phyloP scores from a whole-genome alignment of 306 rosid genomes.

The Trifolium subterraneum region DNA sequence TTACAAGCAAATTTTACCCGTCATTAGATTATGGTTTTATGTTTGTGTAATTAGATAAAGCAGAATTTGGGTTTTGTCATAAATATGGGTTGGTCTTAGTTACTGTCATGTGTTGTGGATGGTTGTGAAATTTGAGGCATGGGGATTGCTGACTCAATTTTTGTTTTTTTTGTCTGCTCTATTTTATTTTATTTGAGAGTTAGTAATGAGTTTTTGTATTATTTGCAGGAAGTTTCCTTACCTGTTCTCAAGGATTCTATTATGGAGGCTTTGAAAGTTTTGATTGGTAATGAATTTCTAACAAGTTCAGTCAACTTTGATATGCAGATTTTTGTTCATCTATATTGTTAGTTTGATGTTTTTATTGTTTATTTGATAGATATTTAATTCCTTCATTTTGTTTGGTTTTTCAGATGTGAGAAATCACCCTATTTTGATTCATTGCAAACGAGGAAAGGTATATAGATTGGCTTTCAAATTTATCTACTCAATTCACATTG shows the following conservation, averaged over 20 bases:
- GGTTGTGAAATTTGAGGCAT: slow-evolving; percentile 30
- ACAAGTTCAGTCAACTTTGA: neutral
- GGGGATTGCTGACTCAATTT: slow-evolving; percentile 12
- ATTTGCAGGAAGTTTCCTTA: slow-evolving; percentile 65
- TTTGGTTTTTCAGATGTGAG: slow-evolving; percentile 54
- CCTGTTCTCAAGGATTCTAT: slow-evolving; percentile 63
- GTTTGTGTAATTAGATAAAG: neutral
- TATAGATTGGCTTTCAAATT: slow-evolving; percentile 5
- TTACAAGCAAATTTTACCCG: no score
- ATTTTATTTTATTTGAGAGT: slow-evolving; percentile 7
- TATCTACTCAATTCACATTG: neutral
- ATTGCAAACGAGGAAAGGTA: slow-evolving; percentile 62
- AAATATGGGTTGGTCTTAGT: neutral
- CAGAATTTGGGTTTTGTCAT: slow-evolving; percentile 5
- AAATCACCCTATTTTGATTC: slow-evolving; percentile 57
- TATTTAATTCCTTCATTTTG: slow-evolving; percentile 14
- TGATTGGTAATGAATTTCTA: slow-evolving; percentile 58
- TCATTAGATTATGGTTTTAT: neutral
- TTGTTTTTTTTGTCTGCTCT: slow-evolving; percentile 4
- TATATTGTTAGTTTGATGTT: neutral
- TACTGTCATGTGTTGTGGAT: slow-evolving; percentile 19
- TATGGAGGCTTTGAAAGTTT: slow-evolving; percentile 75
- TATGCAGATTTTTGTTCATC: neutral
- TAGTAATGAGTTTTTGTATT: slow-evolving; percentile 11
- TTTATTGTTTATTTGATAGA: slow-evolving; percentile 13